phyloP scores from a whole-genome alignment of 176 grass and related monocot species.

The Zea luxurians region DNA sequence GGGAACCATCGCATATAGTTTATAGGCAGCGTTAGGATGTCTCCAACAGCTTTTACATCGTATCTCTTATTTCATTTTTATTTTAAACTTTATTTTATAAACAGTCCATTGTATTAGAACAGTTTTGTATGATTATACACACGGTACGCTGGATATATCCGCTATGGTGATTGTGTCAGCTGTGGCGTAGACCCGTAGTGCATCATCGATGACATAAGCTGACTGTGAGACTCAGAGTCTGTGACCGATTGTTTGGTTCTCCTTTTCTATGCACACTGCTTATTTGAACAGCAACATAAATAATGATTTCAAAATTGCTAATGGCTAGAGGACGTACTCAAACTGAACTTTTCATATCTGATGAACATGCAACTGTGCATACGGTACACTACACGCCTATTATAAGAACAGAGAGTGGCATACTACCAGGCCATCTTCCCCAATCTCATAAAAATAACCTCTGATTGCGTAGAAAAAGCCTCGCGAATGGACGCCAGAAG shows the following conservation, averaged over 20 bases:
- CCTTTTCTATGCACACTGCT: background rate
- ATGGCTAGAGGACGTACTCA: background rate
- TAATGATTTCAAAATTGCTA: too few relatives aligned
- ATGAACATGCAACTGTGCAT: background rate
- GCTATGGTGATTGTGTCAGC: background rate
- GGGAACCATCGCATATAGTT: too few relatives aligned
- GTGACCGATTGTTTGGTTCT: background rate
- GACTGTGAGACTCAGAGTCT: background rate
- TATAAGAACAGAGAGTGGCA: background rate
- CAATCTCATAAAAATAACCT: too few relatives aligned
- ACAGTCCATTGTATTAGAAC: too few relatives aligned
- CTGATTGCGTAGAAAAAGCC: background rate
- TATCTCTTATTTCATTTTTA: too few relatives aligned
- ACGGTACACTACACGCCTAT: too few relatives aligned
- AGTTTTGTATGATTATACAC: too few relatives aligned
- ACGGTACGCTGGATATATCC: too few relatives aligned
- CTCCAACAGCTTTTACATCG: too few relatives aligned
- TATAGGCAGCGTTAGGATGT: too few relatives aligned
- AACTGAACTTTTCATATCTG: background rate
- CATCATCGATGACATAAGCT: conserved; percentile 9
- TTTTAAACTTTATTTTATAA: too few relatives aligned
- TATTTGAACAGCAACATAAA: background rate
- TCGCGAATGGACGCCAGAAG: background rate
- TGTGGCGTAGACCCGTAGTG: background rate
- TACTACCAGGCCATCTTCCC: background rate